phyloP scores from a whole-genome alignment of 73 alveolate genomes.

The Uronychia binucleata region DNA sequence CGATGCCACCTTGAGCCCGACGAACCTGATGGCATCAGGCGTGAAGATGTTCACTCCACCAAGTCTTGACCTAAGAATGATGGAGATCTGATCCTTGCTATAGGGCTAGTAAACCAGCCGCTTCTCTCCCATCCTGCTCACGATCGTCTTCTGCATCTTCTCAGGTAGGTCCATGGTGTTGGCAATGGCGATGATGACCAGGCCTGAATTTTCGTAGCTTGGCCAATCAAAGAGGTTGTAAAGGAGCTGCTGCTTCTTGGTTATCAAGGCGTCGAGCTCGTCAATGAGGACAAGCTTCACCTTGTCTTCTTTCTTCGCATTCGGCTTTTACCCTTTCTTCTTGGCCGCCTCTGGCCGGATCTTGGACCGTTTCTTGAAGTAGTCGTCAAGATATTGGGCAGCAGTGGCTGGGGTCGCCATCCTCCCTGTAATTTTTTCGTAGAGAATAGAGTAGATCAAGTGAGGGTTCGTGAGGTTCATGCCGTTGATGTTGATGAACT shows the following conservation, averaged over 20 bases:
- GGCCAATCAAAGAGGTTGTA: constrained; percentile 97
- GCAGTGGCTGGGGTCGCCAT: constrained; percentile 59
- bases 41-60: constrained; percentile 68
- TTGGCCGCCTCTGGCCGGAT: background rate
- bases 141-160: constrained; percentile 76
- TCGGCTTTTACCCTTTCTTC: background rate
- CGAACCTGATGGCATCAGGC: constrained; percentile 63
- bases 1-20: constrained; percentile 86
- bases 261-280: constrained; percentile 93
- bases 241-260: constrained; percentile 80
- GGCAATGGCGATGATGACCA: constrained; percentile 89
- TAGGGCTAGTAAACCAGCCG: constrained; percentile 92
- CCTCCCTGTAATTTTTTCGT: constrained; percentile 61
- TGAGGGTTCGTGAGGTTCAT: constrained; percentile 60
- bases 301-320: background rate
- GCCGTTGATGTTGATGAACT: constrained; percentile 61
- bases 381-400: constrained; percentile 49
- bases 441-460: constrained; percentile 49
- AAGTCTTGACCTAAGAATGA: constrained; percentile 80
- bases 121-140: constrained; percentile 92
- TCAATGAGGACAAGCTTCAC: constrained; percentile 64
- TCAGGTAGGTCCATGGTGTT: constrained; percentile 98
- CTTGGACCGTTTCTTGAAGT: constrained; percentile 47
- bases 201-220: constrained; percentile 71
- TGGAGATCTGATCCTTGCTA: constrained; percentile 74